A percentile compares a stretch with the other conserved stretches of the same genome.
Evolutionary conservation across 1,139 yeast species (phyloP).

Genomic region (Saccharomycopsis hybrid): DNA sequence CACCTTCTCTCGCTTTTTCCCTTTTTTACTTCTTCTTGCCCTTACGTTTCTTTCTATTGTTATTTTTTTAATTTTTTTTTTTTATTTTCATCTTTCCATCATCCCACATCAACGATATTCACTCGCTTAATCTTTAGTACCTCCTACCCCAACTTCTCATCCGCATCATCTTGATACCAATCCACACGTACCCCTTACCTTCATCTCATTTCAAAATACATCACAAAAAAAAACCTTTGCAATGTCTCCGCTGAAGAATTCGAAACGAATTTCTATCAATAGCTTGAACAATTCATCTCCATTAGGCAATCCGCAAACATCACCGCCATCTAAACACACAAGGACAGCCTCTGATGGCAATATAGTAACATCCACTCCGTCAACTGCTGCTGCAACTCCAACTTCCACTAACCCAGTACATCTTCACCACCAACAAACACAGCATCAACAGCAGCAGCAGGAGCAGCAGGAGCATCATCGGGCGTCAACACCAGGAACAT

Average conservation of each 20-base stretch:
- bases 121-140: too few species aligned
- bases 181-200: too few species aligned
- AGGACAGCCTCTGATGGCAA: background rate
- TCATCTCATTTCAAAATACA: too few species aligned
- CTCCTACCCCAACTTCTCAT: too few species aligned
- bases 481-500: background rate
- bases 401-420: background rate
- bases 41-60: too few species aligned
- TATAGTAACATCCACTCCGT: background rate
- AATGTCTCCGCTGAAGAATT: background rate
- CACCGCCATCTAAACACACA: background rate
- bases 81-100: too few species aligned
- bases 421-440: background rate
- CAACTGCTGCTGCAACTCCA: background rate
- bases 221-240: too few species aligned
- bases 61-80: too few species aligned
- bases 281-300: conserved; percentile 13
- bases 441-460: conserved; percentile 2
- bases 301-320: background rate
- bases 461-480: background rate
- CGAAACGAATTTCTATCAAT: conserved; percentile 15
- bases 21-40: too few species aligned
- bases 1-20: too few species aligned
- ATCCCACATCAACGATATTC: too few species aligned
- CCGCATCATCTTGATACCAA: too few species aligned